Conservation (phyloP, 108 stramenopile genomes). For the Nitzschia palea region DNA sequence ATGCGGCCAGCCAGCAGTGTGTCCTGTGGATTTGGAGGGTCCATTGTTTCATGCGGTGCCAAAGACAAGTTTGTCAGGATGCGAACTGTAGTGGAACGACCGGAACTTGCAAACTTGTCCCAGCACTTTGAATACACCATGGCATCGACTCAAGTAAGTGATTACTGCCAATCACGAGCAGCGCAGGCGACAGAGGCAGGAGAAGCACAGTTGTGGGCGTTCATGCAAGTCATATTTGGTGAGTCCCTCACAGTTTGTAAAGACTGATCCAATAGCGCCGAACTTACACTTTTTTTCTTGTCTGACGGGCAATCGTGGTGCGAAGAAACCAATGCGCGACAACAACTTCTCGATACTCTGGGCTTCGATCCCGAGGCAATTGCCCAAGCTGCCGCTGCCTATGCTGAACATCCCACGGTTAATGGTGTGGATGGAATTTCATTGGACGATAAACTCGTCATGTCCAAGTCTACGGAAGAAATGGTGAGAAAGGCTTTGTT, state of each 20-base stretch:
- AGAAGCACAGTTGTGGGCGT: conserved; percentile 82
- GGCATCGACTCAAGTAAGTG: conserved; percentile 50
- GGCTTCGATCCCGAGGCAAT: conserved; percentile 89
- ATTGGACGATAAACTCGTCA: conserved; percentile 13
- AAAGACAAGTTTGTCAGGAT: conserved; percentile 51
- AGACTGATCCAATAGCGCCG: neutral
- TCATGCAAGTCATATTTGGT: conserved; percentile 94
- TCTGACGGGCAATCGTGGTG: neutral
- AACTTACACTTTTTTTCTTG: neutral
- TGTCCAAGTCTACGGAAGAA: conserved; percentile 68
- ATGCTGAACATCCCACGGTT: conserved; percentile 10
- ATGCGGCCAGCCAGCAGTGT: conserved; percentile 84
- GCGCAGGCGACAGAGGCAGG: conserved; percentile 36
- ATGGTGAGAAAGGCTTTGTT: conserved; percentile 85
- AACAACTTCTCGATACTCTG: conserved; percentile 86
- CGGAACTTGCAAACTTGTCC: conserved; percentile 58
- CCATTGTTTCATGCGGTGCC: conserved; percentile 69
- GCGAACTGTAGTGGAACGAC: conserved; percentile 65
- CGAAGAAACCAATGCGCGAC: conserved; percentile 75
- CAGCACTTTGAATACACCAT: conserved; percentile 72
- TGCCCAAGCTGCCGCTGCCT: conserved; percentile 36
- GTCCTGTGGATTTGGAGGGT: conserved; percentile 92
- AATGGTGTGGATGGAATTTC: conserved; percentile 27
- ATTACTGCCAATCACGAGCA: conserved; percentile 65
- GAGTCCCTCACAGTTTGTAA: conserved; percentile 6